Evolutionary conservation across 2,329 filamentous ascomycete genomes (phyloP).

Genomic region (Scorias spongiosa): DNA sequence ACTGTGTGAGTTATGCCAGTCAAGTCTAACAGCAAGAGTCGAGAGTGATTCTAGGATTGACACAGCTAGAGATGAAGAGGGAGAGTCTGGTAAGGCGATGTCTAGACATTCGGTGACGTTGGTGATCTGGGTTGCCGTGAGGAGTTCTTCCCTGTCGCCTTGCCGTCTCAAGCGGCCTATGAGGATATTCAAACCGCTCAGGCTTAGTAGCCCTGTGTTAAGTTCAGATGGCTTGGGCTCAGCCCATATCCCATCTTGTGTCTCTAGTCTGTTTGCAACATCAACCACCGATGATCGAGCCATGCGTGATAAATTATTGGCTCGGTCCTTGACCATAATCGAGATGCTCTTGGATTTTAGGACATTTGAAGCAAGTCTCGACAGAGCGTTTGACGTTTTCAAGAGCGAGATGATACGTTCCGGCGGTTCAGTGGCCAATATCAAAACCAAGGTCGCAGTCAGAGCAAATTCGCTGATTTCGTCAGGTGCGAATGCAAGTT

Average conservation of each 20-base stretch:
- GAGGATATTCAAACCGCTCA: conserved; percentile 34
- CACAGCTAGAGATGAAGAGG: conserved; percentile 34
- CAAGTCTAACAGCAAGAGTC: conserved; percentile 7
- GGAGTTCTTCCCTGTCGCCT: conserved; percentile 34
- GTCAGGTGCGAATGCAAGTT: conserved; percentile 33
- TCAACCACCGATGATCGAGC: conserved; percentile 41
- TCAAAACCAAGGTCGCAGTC: conserved; percentile 45
- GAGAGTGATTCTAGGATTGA: conserved; percentile 22
- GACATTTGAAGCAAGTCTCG: conserved; percentile 41
- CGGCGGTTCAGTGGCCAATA: conserved; percentile 46
- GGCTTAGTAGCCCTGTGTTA: conserved; percentile 47
- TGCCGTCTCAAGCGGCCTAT: conserved; percentile 5
- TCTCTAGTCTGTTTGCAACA: conserved; percentile 30
- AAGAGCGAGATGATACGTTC: conserved; percentile 44
- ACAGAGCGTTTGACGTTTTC: conserved; percentile 7
- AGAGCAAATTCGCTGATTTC: conserved; percentile 44
- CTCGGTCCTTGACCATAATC: conserved; percentile 47
- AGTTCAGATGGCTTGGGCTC: conserved; percentile 34
- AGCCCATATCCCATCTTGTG: conserved; percentile 44
- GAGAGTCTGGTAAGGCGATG: conserved; percentile 14
- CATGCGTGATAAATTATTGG: conserved; percentile 53
- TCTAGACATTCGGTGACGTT: conserved; percentile 4
- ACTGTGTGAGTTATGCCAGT: conserved; percentile 12
- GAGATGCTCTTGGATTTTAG: conserved; percentile 39
- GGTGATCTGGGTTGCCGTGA: conserved; percentile 18